Base-by-base conservation (phyloP, 1,139 yeast species). In the Saccharomyces uvarum region DNA sequence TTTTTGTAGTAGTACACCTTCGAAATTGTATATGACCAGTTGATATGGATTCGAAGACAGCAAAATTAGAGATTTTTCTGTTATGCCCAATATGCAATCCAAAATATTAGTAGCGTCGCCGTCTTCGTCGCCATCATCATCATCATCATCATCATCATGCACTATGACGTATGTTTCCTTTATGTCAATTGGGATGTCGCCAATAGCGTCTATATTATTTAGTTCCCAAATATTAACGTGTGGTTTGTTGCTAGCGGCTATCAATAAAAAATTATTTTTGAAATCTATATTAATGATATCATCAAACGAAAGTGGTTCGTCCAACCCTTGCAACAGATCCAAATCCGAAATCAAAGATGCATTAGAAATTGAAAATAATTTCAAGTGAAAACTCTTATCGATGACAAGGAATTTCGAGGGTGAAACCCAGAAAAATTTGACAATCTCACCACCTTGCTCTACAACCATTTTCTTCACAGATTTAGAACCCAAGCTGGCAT, bases 1-100 rank as follows among this genome's bases (percentile, higher is more conserved):
- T 16, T 57, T 61, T 52, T 65, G 69, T 28, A 68, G 51, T 2
- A 61, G 51, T 26, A 60, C 61, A 9, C 70, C 70, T 28, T 63
- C 60, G 53, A 67, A 69, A 42, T 61, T 63, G 53, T 67, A 65
- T 21, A 69, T 65, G 3, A 59, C 58, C 46, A 68, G 51, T 33
- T 62, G 59, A 42, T 55, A 58, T 31, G 62, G 57, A 31, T 31
- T 31, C 33, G 33, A 31, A 38, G 61, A 56, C 19, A 67, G 52
- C 1, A 63, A 61, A 27, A 69, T 62, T 19, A 69, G 56, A 9
- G 70, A 65, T 54, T 67, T 68, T 48, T 69, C 71, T 3, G 72
- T 68, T 52, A 68, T 63, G 3, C 72, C 72, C 7, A 68, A 56
- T 19, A 61, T 59, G 13, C 60, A 61, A 48, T 58, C 61, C 31